A percentile compares a stretch with the other conserved stretches of the same genome.
phyloP scores from a whole-genome alignment of 306 rosid genomes.

The Dryas drummondii region DNA sequence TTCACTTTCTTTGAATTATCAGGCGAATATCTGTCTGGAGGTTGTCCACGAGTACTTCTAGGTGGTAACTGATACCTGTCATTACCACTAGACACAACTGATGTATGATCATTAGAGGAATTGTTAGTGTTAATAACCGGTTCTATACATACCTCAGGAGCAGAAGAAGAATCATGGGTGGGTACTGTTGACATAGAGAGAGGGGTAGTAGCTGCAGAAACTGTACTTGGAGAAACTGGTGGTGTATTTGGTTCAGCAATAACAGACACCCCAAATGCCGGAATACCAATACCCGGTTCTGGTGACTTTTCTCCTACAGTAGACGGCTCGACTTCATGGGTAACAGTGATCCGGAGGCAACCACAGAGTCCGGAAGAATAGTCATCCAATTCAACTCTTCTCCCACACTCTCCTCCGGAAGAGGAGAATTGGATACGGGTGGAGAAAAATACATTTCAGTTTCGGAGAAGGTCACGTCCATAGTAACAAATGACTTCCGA shows the following conservation, averaged over 20 bases:
- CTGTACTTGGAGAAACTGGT: no score
- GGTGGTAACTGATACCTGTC: not conserved
- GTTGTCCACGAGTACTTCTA: not conserved
- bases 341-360: no score
- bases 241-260: no score
- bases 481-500: not conserved
- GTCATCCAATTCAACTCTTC: not conserved
- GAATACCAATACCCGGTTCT: no score
- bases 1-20: not conserved
- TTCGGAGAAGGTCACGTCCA: not conserved
- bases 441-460: not conserved
- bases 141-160: not conserved
- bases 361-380: not conserved
- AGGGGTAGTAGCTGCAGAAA: no score
- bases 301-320: no score
- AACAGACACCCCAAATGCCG: no score
- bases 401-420: not conserved
- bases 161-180: not conserved
- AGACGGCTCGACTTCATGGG: no score
- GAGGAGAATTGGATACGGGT: not conserved
- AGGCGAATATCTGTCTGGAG: not conserved
- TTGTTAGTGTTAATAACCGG: not conserved
- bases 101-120: not conserved
- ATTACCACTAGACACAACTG: not conserved
- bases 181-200: not conserved